A percentile compares a stretch with the other conserved stretches of the same genome.
phyloP scores from a whole-genome alignment of 371 early-diverging fungal species.

The Mucor mucedo region DNA sequence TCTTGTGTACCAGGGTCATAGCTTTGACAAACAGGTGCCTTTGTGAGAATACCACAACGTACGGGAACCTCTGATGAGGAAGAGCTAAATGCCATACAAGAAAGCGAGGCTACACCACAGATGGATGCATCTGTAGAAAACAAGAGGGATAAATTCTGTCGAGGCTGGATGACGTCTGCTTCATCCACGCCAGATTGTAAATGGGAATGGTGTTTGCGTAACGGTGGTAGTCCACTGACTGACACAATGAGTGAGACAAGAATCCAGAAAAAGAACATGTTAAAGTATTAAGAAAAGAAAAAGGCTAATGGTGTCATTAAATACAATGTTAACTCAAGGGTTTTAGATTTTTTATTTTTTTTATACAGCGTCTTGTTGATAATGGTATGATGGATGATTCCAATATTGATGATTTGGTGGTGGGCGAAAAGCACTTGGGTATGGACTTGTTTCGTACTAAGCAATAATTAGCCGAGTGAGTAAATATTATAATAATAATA shows the following conservation, averaged over 20 bases:
- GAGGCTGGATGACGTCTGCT: not conserved
- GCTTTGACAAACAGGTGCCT: conserved; percentile 14
- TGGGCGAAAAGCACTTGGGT: conserved; percentile 14
- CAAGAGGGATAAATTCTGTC: not conserved
- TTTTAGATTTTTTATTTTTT: conserved; percentile 5
- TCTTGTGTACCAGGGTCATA: conserved; percentile 1
- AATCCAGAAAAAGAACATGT: not conserved
- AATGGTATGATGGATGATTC: not conserved
- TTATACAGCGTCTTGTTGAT: conserved; percentile 1
- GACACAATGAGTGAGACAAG: not conserved
- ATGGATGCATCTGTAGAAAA: not conserved
- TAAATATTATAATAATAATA: not conserved
- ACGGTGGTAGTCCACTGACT: conserved; percentile 8
- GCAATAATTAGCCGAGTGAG: not conserved
- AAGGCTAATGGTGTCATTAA: no score
- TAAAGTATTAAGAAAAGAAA: no score
- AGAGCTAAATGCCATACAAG: conserved; percentile 20
- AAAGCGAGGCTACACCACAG: conserved; percentile 15
- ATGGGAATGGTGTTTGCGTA: conserved; percentile 16
- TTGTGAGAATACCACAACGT: conserved; percentile 7
- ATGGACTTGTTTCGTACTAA: conserved; percentile 10
- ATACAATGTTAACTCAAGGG: no score
- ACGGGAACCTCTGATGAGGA: conserved; percentile 4
- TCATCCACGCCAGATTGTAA: conserved; percentile 13
- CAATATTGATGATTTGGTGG: conserved; percentile 1